Conservation (phyloP, 371 early-diverging fungal genomes). For the Circinella minor region DNA sequence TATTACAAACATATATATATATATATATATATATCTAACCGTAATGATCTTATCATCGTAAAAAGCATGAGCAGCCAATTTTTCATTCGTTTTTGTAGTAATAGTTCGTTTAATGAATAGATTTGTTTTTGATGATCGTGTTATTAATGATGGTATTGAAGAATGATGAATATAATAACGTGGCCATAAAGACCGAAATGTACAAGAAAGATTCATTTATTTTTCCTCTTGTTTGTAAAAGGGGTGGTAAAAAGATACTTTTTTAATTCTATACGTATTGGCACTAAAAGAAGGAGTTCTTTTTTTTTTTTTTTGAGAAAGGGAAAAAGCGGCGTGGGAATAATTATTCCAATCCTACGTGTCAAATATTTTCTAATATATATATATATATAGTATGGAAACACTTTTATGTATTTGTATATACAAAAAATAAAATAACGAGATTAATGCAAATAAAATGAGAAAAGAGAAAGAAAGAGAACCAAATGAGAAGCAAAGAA, state of each 20-base stretch:
- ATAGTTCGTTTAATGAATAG: conserved; percentile 3
- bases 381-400: too few species aligned
- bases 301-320: background rate
- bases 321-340: conserved; percentile 7
- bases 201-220: background rate
- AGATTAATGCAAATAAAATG: too few species aligned
- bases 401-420: too few species aligned
- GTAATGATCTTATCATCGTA: conserved; percentile 52
- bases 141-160: background rate
- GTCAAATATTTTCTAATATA: too few species aligned
- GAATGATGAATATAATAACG: conserved; percentile 6
- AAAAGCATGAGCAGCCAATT: conserved; percentile 38
- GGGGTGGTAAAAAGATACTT: too few species aligned
- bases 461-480: too few species aligned
- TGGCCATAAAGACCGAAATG: conserved; percentile 8
- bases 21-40: conserved; percentile 13
- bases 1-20: too few species aligned
- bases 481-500: background rate
- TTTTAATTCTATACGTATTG: too few species aligned
- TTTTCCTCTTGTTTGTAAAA: too few species aligned
- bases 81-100: conserved; percentile 5
- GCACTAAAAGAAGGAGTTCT: background rate
- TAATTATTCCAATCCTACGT: too few species aligned
- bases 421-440: background rate
- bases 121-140: background rate